A percentile compares a stretch with the other conserved stretches of the same genome.
These are phyloP conservation scores for Saturnispora diversa DNA, from an alignment of 805 yeast species.

Conservation along the genomic window DNA sequence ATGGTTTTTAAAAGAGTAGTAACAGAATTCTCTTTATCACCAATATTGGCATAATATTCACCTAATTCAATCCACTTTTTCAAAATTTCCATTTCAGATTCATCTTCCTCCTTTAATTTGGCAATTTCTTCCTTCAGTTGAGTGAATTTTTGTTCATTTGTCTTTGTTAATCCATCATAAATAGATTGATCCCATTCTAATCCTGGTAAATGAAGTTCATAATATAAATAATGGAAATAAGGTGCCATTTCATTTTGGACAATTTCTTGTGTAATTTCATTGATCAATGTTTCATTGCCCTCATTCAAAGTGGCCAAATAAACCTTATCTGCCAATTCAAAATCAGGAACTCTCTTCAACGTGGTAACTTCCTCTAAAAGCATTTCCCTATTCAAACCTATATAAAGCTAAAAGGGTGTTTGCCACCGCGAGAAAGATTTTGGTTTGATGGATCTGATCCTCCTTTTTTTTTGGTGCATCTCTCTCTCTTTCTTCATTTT, in stretches of 20 bases:
- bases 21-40: conserved; percentile 68
- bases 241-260: conserved; percentile 66
- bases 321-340: conserved; percentile 70
- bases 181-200: conserved; percentile 54
- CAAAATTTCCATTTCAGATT: conserved; percentile 78
- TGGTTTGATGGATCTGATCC: no score
- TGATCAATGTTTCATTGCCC: conserved; percentile 27
- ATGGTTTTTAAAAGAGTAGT: conserved; percentile 62
- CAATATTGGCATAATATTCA: conserved; percentile 77
- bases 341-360: conserved; percentile 66
- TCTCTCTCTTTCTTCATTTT: background rate
- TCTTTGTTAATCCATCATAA: conserved; percentile 41
- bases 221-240: conserved; percentile 61
- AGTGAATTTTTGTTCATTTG: conserved; percentile 49
- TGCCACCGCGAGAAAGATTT: conserved; percentile 9
- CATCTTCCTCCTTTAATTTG: conserved; percentile 58
- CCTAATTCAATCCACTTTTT: conserved; percentile 75
- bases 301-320: conserved; percentile 41
- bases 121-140: conserved; percentile 47
- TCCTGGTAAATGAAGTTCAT: conserved; percentile 33
- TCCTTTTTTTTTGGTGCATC: no score
- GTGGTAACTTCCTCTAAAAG: conserved; percentile 11
- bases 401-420: background rate
- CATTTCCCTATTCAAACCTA: conserved; percentile 1
- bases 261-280: conserved; percentile 47